Evolutionary conservation across 164 flowering plant genomes (phyloP).

Genomic region (Tinospora cordifolia): DNA sequence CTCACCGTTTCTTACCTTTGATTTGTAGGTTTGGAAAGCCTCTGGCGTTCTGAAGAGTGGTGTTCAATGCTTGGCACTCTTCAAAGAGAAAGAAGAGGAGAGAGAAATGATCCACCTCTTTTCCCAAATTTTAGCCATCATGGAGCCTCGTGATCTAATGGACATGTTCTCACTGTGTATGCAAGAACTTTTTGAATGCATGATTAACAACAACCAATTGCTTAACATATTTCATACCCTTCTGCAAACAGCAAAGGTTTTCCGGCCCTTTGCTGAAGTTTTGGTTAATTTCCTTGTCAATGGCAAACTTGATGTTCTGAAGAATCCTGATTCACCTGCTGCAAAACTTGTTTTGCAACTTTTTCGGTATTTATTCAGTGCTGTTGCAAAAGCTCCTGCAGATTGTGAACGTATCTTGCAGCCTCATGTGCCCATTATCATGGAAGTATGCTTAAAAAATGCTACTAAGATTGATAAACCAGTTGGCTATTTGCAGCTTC

Average conservation of each 20-base stretch:
- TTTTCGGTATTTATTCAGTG: conserved; percentile 74
- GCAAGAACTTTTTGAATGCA: conserved; percentile 96
- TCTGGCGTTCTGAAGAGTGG: conserved; percentile 92
- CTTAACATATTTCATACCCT: conserved; percentile 83
- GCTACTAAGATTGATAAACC: conserved; percentile 88
- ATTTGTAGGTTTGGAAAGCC: conserved; percentile 80
- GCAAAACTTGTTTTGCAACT: conserved; percentile 91
- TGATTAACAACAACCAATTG: conserved; percentile 79
- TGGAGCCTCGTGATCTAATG: conserved; percentile 99
- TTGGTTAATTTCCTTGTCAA: conserved; percentile 88
- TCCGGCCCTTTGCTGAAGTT: conserved; percentile 88
- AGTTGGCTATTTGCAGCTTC: conserved; percentile 88
- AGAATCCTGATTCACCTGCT: conserved; percentile 80
- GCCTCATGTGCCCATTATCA: conserved; percentile 86
- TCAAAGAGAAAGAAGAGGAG: conserved; percentile 95
- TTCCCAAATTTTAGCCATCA: conserved; percentile 75
- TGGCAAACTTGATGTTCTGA: conserved; percentile 86
- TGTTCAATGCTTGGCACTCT: conserved; percentile 87
- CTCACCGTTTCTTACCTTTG: background rate
- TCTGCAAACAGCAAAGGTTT: conserved; percentile 72
- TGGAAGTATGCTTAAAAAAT: conserved; percentile 92
- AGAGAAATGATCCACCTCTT: conserved; percentile 76
- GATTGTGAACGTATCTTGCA: conserved; percentile 92
- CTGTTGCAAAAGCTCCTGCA: conserved; percentile 79
- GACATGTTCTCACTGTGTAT: conserved; percentile 97